Base-by-base conservation (phyloP, 2,329 filamentous ascomycete species). In the Dactylellina parvicollis region DNA sequence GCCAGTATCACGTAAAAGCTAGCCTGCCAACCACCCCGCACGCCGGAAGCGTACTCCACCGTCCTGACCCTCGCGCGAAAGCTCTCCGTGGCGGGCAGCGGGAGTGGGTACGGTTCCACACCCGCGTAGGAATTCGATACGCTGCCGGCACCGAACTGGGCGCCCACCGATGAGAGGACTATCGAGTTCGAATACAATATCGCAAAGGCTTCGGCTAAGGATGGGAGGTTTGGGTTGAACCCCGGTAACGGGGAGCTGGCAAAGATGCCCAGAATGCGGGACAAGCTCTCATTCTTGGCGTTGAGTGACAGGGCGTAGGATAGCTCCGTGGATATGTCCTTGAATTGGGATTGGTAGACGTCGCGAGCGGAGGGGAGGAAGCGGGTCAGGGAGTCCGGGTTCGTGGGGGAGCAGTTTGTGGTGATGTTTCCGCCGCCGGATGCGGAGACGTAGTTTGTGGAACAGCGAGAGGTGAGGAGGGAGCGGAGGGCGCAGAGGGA, bases 191-290 rank as follows among this genome's bases (percentile, higher is more conserved):
- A 86, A 0, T 86, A 85, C 76, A 92, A 84, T 0, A 92, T 89
- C 0, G 90, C 89, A 0, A 95, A 79, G 0, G 89, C 88, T 80
- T 95, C 91, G 0, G 87, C 88, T n/a, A 91, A 83, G 1, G 88
- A 91, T 0, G 91, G 91, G 0, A 89, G 79, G 0, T 80, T 77
- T 0, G 82, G 79, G 32, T 84, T 81, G 0, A 91, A 82, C 9
- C 44, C 59, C n/a, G 67, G 67, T 1, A 46, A n/a, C 4, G 44
- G 14, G 9, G 67, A 65, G n/a, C 59, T 44, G 46, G 67, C 67
- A 14, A 72, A 72, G 52, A 72, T 72, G 5, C 59, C 67, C 3
- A 72, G 44, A 20, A 65, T 72, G 4, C 67, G 50, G 9, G 67
- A 72, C 18, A 72, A 30, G 3, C 59, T 34, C 40, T 59, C 67